A percentile compares a stretch with the other conserved stretches of the same genome.
Conservation (phyloP, 179 eudicot species). For the Spergularia azorica region DNA sequence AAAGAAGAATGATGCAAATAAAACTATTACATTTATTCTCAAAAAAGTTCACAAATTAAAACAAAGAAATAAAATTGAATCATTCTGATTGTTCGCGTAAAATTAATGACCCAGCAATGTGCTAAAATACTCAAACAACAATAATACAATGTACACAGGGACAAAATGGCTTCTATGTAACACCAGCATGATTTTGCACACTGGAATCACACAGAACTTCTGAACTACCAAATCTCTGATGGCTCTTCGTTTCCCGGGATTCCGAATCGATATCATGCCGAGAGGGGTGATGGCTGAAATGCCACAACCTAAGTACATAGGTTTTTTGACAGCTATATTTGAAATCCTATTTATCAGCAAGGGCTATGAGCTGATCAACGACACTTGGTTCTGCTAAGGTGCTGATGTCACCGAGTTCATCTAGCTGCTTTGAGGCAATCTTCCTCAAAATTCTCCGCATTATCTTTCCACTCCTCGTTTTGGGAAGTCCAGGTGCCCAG, state of each 20-base stretch:
- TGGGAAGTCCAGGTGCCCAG: conserved; percentile 96
- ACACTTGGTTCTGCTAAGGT: conserved; percentile 86
- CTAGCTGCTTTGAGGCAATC: conserved; percentile 78
- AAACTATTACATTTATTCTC: too few species aligned
- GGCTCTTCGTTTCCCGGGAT: conserved; percentile 23
- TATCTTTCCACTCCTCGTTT: conserved; percentile 96
- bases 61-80: too few species aligned
- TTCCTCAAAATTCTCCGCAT: conserved; percentile 92
- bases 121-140: neutral
- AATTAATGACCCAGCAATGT: too few species aligned
- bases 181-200: neutral
- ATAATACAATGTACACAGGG: too few species aligned
- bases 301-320: conserved; percentile 15
- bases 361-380: conserved; percentile 78
- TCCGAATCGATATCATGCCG: conserved; percentile 13
- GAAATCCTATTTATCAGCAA: conserved; percentile 50
- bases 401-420: conserved; percentile 91
- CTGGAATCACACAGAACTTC: conserved; percentile 13
- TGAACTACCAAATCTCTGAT: neutral
- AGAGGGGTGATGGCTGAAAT: neutral
- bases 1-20: too few species aligned
- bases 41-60: too few species aligned
- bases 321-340: conserved; percentile 20
- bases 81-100: too few species aligned
- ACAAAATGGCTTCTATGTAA: neutral